Base-by-base conservation (phyloP, 2,329 filamentous ascomycete genomes). In the Venturia aucupariae region DNA sequence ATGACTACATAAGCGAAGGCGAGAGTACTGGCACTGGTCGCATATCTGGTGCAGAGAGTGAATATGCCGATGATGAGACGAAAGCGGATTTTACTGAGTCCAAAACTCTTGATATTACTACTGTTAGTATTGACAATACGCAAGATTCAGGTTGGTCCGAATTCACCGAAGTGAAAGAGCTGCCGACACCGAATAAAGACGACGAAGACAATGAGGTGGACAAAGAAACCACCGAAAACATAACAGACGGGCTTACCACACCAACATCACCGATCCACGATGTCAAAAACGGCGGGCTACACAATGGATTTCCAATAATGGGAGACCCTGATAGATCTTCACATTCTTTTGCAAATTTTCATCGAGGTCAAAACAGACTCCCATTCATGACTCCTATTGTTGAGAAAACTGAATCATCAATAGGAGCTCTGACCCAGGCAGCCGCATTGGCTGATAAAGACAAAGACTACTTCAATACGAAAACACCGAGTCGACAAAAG, bases 321-420 rank as follows among this genome's bases (percentile, higher is more conserved):
- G 35, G 22, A 15, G 46, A 57, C 17, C n/a, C 42, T 32, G 27
- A 35, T 35, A 32, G 51, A n/a, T 35, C 51, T 32, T 39, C 61
- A n/a, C 61, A 90, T 22, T 89, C 90, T 65, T 96, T 89, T 81
- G 87, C 92, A 72, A 90, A 96, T 75, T 85, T 90, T 72, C 83
- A 79, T 42, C 84, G 92, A 73, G 82, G 88, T 75, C 91, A 92
- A 66, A 96, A 92, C 75, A 88, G 92, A 64, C 81, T 97, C 11
- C 94, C 93, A 3, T 99, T 97, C 74, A 97, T 99, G 94, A 99
- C 94, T 0, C 94, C 94, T 1, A 99, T 99, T 68, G 93, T 94
- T 1, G 94, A 99, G 75, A 87, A 91, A 70, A 99, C 94, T 0
- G 94, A 99, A 75, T 89, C 87, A 13, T 97, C 92, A 0, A 78